A percentile compares a stretch with the other conserved stretches of the same genome.
These are phyloP conservation scores for Linnemannia zychae DNA, from an alignment of 192 early-diverging fungal genomes.

Conservation along the genomic window DNA sequence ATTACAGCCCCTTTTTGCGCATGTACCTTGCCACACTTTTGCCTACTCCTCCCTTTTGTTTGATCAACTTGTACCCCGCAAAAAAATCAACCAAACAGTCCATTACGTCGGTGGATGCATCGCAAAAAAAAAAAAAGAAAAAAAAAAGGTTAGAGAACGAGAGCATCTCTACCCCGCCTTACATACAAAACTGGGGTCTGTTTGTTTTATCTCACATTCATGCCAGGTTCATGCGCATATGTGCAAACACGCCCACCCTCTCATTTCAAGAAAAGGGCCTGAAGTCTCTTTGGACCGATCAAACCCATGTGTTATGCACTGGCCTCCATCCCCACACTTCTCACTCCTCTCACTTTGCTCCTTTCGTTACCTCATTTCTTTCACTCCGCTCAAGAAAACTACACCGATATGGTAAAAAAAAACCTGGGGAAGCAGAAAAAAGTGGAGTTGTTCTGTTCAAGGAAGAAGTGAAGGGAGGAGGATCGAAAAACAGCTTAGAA, in stretches of 20 bases:
- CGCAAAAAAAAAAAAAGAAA: background rate
- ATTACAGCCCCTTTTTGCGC: background rate
- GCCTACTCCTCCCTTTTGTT: too few species aligned
- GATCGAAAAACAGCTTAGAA: background rate
- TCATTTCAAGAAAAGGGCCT: background rate
- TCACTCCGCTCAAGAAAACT: background rate
- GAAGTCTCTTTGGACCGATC: background rate
- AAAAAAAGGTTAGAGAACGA: background rate
- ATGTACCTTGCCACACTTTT: too few species aligned
- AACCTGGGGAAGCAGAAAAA: background rate
- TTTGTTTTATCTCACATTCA: background rate
- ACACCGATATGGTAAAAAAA: conserved; percentile 7
- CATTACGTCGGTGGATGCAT: background rate
- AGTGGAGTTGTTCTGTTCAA: background rate
- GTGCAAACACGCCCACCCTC: background rate
- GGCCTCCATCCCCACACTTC: background rate
- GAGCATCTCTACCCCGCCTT: background rate
- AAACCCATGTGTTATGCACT: background rate
- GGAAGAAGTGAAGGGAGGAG: background rate
- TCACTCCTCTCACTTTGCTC: background rate
- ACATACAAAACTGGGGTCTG: background rate
- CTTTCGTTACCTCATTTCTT: background rate
- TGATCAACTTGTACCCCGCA: too few species aligned
- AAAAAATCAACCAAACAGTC: too few species aligned
- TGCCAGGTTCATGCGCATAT: background rate